Evolutionary conservation across 352 stramenopile species (phyloP).

Genomic region (Pythium apleroticum): DNA sequence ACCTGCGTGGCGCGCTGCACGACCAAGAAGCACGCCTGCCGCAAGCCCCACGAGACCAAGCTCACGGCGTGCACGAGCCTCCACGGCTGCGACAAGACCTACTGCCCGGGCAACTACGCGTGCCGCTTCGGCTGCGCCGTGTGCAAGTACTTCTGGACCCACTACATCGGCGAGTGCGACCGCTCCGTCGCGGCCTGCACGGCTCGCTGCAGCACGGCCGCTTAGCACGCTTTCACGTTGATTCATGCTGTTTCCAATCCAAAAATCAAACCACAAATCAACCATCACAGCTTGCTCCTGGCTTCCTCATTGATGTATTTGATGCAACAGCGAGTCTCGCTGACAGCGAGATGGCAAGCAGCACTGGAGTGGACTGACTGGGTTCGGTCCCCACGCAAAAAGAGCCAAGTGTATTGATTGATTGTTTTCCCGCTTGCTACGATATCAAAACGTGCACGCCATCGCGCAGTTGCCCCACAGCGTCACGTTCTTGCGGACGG

Average conservation of each 20-base stretch:
- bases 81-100: constrained; percentile 2
- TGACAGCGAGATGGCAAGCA: no score
- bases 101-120: constrained; percentile 14
- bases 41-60: not conserved
- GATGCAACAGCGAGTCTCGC: no score
- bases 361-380: not conserved
- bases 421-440: not conserved
- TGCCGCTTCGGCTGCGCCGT: constrained; percentile 19
- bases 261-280: not conserved
- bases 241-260: not conserved
- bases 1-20: constrained; percentile 3
- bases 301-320: no score
- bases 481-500: not conserved
- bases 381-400: not conserved
- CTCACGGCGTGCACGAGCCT: constrained; percentile 8
- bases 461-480: not conserved
- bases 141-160: constrained; percentile 21
- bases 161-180: constrained; percentile 23
- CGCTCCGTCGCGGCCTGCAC: constrained; percentile 3
- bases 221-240: not conserved
- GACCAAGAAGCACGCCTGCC: not conserved
- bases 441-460: not conserved
- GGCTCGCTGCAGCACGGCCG: not conserved
- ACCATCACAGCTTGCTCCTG: no score
- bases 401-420: not conserved